Conservation (phyloP, 192 early-diverging fungal species). For the Coemansia sp. region DNA sequence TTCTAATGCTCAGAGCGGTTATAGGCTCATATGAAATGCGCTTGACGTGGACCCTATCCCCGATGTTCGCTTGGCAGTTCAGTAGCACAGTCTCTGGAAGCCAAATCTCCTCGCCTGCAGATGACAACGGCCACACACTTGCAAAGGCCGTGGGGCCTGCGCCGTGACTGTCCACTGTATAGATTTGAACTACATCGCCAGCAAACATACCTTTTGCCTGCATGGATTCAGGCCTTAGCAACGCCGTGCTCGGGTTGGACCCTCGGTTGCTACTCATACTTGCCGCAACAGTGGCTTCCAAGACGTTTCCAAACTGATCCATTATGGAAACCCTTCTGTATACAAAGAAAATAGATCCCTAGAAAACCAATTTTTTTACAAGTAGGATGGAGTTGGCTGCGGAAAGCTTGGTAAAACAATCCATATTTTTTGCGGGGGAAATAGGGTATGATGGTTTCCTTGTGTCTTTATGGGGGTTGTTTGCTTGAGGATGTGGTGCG, state of each 20-base stretch:
- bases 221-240: constrained; percentile 15
- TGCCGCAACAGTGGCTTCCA: constrained; percentile 14
- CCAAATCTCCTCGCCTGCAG: constrained; percentile 15
- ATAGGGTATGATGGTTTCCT: background rate
- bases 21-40: constrained; percentile 5
- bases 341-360: background rate
- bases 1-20: constrained; percentile 13
- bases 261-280: background rate
- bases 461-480: background rate
- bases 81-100: constrained; percentile 23
- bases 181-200: constrained; percentile 37
- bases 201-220: constrained; percentile 20
- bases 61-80: constrained; percentile 37
- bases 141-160: constrained; percentile 17
- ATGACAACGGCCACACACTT: constrained; percentile 39
- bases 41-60: constrained; percentile 32
- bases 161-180: background rate
- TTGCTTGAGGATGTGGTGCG: too few species aligned
- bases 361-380: background rate
- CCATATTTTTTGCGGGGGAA: background rate
- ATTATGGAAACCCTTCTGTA: background rate
- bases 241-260: background rate
- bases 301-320: background rate
- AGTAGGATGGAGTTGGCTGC: too few species aligned
- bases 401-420: background rate